A percentile compares a stretch with the other conserved stretches of the same genome.
Evolutionary conservation across 306 rosid species (phyloP).

Genomic region (Prunus padus): DNA sequence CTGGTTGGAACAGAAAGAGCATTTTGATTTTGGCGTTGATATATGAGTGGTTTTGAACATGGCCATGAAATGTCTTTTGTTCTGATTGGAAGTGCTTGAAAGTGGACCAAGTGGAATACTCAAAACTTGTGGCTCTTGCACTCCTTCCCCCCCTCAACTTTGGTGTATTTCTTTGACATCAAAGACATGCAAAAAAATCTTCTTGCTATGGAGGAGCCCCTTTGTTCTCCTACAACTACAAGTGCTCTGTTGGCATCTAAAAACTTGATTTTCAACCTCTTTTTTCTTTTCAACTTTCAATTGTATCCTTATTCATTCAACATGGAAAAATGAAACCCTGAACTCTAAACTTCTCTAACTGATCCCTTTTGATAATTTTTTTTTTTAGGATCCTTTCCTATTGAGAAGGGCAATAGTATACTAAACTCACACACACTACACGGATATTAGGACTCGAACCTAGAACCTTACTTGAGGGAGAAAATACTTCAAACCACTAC

Average conservation of each 20-base stretch:
- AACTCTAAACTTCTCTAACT: too few relatives aligned
- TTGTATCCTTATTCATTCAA: background rate
- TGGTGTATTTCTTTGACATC: background rate
- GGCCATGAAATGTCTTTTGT: conserved; percentile 34
- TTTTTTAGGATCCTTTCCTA: too few relatives aligned
- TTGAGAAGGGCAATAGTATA: too few relatives aligned
- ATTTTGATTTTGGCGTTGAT: conserved; percentile 26
- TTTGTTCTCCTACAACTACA: background rate
- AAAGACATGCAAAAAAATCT: background rate
- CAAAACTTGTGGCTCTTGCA: conserved; percentile 21
- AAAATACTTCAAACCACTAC: too few relatives aligned
- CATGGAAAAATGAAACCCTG: background rate
- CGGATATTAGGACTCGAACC: too few relatives aligned
- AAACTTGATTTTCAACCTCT: background rate
- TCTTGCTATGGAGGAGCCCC: background rate
- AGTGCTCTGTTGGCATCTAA: background rate
- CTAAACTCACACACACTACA: too few relatives aligned
- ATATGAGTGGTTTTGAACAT: conserved; percentile 51
- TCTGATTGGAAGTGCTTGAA: conserved; percentile 24
- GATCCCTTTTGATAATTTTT: too few relatives aligned
- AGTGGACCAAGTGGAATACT: conserved; percentile 11
- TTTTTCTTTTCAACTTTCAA: background rate
- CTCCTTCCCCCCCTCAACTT: conserved; percentile 6
- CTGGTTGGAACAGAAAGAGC: conserved; percentile 33
- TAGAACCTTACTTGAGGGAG: too few relatives aligned